Evolutionary conservation across 1,139 yeast species (phyloP).

Genomic region (Protomyces inouyei): DNA sequence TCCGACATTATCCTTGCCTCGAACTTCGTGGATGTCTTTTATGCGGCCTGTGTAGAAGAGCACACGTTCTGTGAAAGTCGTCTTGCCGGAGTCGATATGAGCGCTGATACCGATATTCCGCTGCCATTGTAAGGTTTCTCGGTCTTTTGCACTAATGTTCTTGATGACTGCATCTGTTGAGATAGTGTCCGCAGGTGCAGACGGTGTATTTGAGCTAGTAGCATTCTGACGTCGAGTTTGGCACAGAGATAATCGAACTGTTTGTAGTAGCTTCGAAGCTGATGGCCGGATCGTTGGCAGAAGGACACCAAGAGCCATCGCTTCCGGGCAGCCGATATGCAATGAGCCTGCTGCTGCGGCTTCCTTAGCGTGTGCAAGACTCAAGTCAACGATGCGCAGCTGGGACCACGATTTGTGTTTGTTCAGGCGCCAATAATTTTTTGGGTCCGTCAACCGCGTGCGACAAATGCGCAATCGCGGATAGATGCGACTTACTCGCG

Average conservation of each 20-base stretch:
- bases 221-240: too few species aligned
- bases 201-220: too few species aligned
- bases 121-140: conserved; percentile 19
- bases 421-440: background rate
- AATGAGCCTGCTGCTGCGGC: too few species aligned
- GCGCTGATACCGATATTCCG: conserved; percentile 97
- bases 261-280: background rate
- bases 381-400: too few species aligned
- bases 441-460: background rate
- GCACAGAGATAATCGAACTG: too few species aligned
- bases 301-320: too few species aligned
- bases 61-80: conserved; percentile 96
- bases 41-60: conserved; percentile 94
- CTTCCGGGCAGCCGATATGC: too few species aligned
- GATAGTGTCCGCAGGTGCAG: too few species aligned
- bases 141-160: background rate
- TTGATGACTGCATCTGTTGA: background rate
- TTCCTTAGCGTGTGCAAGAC: too few species aligned
- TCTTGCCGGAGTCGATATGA: conserved; percentile 94
- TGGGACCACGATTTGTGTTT: too few species aligned
- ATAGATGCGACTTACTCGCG: background rate
- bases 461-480: background rate
- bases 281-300: too few species aligned
- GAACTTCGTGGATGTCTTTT: conserved; percentile 94
- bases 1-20: conserved; percentile 97